phyloP scores from a whole-genome alignment of 108 stramenopile species.

The Conticribra weissflogii region DNA sequence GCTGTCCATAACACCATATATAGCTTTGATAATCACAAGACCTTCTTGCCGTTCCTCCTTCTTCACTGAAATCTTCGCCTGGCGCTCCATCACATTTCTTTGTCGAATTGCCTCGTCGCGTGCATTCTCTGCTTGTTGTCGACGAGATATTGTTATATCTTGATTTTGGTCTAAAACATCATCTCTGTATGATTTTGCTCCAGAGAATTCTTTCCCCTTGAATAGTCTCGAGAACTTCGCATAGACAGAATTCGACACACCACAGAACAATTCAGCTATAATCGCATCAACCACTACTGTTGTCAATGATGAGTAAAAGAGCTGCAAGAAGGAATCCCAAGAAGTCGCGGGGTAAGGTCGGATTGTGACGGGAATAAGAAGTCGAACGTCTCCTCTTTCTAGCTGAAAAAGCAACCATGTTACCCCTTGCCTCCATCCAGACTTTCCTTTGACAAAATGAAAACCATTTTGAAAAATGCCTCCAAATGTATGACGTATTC shows the following conservation, averaged over 20 bases:
- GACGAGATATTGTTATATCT: too few relatives aligned
- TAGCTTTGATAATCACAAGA: constrained; percentile 45
- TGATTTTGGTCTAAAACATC: background rate
- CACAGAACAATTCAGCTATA: constrained; percentile 36
- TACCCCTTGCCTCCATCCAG: constrained; percentile 14
- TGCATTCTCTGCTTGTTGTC: constrained; percentile 16
- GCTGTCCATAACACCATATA: constrained; percentile 40
- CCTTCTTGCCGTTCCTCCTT: constrained; percentile 41
- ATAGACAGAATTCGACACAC: constrained; percentile 18
- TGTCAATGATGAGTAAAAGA: constrained; percentile 35
- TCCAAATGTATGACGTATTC: constrained; percentile 26
- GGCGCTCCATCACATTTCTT: constrained; percentile 30
- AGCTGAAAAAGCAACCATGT: constrained; percentile 41
- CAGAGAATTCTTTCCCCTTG: background rate
- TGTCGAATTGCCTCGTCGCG: constrained; percentile 34
- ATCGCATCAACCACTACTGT: constrained; percentile 33
- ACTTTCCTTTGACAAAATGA: background rate
- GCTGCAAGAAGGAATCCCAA: constrained; percentile 22
- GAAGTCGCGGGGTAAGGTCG: constrained; percentile 5
- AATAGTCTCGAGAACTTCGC: too few relatives aligned
- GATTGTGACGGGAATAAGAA: constrained; percentile 30
- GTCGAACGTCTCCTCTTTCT: constrained; percentile 34
- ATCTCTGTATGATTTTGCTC: background rate
- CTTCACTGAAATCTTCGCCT: constrained; percentile 21
- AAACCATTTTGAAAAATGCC: constrained; percentile 7